A percentile compares a stretch with the other conserved stretches of the same genome.
phyloP scores from a whole-genome alignment of 768 basidiomycete species.

The Rhizopogon vinicolor region DNA sequence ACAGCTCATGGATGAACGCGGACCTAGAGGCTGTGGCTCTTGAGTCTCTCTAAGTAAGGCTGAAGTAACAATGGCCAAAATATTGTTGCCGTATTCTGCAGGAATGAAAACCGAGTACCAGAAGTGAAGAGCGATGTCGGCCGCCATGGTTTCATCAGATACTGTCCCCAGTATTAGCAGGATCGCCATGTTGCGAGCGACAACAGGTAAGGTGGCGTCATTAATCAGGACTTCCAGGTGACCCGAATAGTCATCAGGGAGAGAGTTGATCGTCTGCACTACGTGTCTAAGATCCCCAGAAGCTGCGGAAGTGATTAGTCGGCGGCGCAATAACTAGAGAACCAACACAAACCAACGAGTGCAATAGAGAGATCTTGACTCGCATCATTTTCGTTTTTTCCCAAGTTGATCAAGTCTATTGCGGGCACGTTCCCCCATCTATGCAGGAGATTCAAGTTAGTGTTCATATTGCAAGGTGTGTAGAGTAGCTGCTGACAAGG shows the following conservation, averaged over 20 bases:
- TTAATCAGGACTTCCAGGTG: slow-evolving; percentile 37
- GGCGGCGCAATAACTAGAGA: neutral
- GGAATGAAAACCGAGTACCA: slow-evolving; percentile 45
- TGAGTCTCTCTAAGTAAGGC: slow-evolving; percentile 7
- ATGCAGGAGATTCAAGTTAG: neutral
- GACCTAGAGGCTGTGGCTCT: slow-evolving; percentile 3
- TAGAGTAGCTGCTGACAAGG: slow-evolving; percentile 14
- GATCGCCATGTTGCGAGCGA: slow-evolving; percentile 38
- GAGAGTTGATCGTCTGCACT: slow-evolving; percentile 36
- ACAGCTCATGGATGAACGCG: slow-evolving; percentile 14
- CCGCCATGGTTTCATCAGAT: slow-evolving; percentile 27
- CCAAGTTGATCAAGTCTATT: slow-evolving; percentile 25
- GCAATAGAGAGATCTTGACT: slow-evolving; percentile 18
- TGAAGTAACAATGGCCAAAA: slow-evolving; percentile 15
- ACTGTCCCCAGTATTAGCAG: slow-evolving; percentile 36
- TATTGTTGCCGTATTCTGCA: slow-evolving; percentile 20
- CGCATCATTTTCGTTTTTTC: slow-evolving; percentile 15
- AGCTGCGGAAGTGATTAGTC: slow-evolving; percentile 21
- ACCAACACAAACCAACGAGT: slow-evolving; percentile 16
- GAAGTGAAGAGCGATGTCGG: slow-evolving; percentile 42
- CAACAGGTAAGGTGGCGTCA: slow-evolving; percentile 28
- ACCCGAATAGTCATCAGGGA: slow-evolving; percentile 38
- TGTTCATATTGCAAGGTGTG: neutral
- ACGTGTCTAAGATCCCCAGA: slow-evolving; percentile 48
- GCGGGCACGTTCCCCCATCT: slow-evolving; percentile 34